Evolutionary conservation across 2,329 filamentous ascomycete species (phyloP).

Genomic region (Monosporascus sp.): DNA sequence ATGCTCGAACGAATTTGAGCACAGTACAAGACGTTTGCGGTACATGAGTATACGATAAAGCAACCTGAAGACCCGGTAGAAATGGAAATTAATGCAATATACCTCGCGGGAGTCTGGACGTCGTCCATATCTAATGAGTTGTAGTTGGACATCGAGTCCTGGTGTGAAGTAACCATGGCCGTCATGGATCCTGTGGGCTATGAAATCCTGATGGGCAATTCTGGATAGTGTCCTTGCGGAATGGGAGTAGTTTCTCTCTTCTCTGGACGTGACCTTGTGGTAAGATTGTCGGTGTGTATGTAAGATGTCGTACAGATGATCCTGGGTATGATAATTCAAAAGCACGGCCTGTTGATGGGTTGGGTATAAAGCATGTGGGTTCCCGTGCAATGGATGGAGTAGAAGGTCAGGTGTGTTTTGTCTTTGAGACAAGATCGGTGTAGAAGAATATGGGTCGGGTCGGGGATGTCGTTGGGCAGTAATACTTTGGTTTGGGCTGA

Average conservation of each 20-base stretch:
- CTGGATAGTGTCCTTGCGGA: constrained; percentile 16
- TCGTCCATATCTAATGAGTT: constrained; percentile 51
- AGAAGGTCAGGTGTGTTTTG: background rate
- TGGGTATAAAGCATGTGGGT: constrained; percentile 12
- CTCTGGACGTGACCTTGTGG: constrained; percentile 11
- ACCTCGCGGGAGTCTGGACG: constrained; percentile 57
- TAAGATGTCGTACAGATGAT: constrained; percentile 15
- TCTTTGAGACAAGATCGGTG: constrained; percentile 17
- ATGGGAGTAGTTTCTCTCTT: constrained; percentile 23
- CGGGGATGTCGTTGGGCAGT: constrained; percentile 26
- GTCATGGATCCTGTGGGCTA: constrained; percentile 42
- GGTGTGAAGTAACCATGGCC: constrained; percentile 42
- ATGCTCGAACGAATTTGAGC: background rate
- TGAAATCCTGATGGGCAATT: constrained; percentile 31
- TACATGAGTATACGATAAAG: constrained; percentile 25
- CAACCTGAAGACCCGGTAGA: constrained; percentile 38
- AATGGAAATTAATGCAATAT: constrained; percentile 49
- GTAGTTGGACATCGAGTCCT: constrained; percentile 48
- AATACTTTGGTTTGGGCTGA: constrained; percentile 28
- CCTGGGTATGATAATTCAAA: constrained; percentile 19
- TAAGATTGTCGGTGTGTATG: constrained; percentile 11
- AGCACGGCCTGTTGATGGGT: constrained; percentile 12
- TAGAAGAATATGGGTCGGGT: constrained; percentile 16
- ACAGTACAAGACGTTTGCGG: constrained; percentile 6
- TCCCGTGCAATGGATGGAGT: constrained; percentile 3